Evolutionary conservation across 2,329 filamentous ascomycete genomes (phyloP), one percentile per base, ranked within the genome.

Genomic region (Penicillium psychrosexuale): DNA sequence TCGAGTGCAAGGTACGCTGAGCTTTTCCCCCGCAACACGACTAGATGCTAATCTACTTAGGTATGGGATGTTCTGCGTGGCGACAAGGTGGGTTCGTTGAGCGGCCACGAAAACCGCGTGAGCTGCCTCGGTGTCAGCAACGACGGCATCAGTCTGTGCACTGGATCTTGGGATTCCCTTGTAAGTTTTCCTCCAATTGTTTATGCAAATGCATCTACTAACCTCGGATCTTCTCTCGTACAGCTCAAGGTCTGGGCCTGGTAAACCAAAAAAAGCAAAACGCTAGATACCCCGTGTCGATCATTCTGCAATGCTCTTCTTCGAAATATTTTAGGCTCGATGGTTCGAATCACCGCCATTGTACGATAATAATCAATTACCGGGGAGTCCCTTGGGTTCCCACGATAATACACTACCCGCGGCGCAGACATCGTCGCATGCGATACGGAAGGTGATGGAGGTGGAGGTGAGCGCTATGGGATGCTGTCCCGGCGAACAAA

Each of bases 61-160:
- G 94, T 97, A 58, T 99, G 94, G 94, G 94, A 99, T 77, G 86
- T 96, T 60, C 91, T 96, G 53, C 89, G 94, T 64, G 94, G 93
- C 61, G 94, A 99, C 74, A 95, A 96, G 79, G 91, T 99, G 62
- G 94, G 94, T 71, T 96, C 92, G 53, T 83, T 99, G 57, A 93
- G 95, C 69, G 94, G 94, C 68, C 94, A 99, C 76, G 93, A 97
- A 78, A 99, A 99, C 81, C 89, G 94, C 65, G 94, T 99, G 73
- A 97, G 93, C 84, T 99, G 94, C 78, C 80, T 99, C 72, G 94
- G 94, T 64, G 94, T 99, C 67, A 97, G 93, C 82, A 97, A 97
- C 75, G 94, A 99, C 72, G 94, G 93, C 61, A 96, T 97, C 80
- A 97, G 93, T 81, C 82, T 99, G 80, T 97, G 94, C 84, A 99